Base-by-base conservation (phyloP, 2,329 filamentous ascomycete genomes). In the Pseudogymnoascus sp. region DNA sequence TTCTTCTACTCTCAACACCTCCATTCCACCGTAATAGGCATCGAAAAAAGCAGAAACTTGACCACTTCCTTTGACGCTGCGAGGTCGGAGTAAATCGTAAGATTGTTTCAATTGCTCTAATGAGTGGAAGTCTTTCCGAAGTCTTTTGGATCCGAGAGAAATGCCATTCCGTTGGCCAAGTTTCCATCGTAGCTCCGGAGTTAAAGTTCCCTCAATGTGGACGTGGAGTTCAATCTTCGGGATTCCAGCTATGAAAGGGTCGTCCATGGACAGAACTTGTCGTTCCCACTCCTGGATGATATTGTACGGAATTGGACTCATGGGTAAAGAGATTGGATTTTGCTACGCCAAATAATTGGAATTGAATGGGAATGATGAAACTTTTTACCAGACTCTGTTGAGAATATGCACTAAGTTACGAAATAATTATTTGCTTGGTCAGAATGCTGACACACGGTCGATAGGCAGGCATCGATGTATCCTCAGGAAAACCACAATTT, bases 191-290 rank as follows among this genome's bases (percentile, higher is more conserved):
- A 91, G 78, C 62, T 81, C 77, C 0, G 89, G 88, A 36, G 85
- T 84, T 37, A 93, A 80, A 7, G 87, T 87, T 64, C 89, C 89
- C 75, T 92, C 89, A 21, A 93, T 80, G 72, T 93, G 89, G 63
- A 92, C 82, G 75, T 92, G 89, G 71, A 92, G 89, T 74, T 93
- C 89, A 75, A 87, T 88, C 78, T 92, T 92, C 66, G 89, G 89
- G 28, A 92, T 81, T 31, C 79, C 78, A 60, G 76, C 73, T 44
- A 91, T 79, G 71, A 90, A 85, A 34, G 77, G 73, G 75, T 67
- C 62, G n/a, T 63, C 23, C n/a, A n/a, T 28, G 23, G 18, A 18
- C 8, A 59, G 23, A 3, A 59, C n/a, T 3, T 28, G n/a, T 28
- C 12, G n/a, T 28, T 34, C 23, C 16, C 25, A n/a, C 16, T 16